Percentiles rank a stretch among this genome's conserved stretches.
Evolutionary conservation across 257 asterid species (phyloP).

Genomic region (Ilex aquifolium): DNA sequence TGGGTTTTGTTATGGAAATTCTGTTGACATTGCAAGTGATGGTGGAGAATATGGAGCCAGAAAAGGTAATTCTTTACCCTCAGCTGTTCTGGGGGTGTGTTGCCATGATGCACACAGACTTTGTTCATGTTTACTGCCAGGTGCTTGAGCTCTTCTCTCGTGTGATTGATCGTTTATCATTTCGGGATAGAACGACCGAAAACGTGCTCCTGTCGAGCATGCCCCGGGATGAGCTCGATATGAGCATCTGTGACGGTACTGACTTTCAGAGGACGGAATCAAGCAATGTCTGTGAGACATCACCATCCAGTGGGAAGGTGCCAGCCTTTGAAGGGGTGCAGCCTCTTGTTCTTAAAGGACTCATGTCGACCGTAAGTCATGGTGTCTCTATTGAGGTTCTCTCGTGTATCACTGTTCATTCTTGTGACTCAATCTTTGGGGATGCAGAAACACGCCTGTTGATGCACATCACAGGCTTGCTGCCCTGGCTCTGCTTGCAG

Average conservation of each 20-base stretch:
- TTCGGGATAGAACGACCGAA: constrained; percentile 94
- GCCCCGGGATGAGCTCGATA: constrained; percentile 85
- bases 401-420: constrained; percentile 89
- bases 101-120: constrained; percentile 99
- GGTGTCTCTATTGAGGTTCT: constrained; percentile 82
- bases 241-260: constrained; percentile 43
- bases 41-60: constrained; percentile 99
- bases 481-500: constrained; percentile 99
- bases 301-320: constrained; percentile 52
- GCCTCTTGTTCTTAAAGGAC: constrained; percentile 95
- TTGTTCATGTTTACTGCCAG: constrained; percentile 93
- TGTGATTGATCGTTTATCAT: constrained; percentile 81
- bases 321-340: constrained; percentile 94
- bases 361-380: constrained; percentile 87
- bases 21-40: constrained; percentile 91
- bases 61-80: constrained; percentile 91
- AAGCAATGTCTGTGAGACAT: constrained; percentile 43
- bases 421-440: constrained; percentile 93
- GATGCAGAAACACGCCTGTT: constrained; percentile 85
- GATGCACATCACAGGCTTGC: constrained; percentile 94
- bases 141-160: constrained; percentile 96
- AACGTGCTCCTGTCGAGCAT: constrained; percentile 97
- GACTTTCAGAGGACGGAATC: constrained; percentile 70
- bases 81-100: constrained; percentile 99
- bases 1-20: constrained; percentile 93